phyloP scores from a whole-genome alignment of 805 yeast genomes.

The Cyberlindnera saturnus region DNA sequence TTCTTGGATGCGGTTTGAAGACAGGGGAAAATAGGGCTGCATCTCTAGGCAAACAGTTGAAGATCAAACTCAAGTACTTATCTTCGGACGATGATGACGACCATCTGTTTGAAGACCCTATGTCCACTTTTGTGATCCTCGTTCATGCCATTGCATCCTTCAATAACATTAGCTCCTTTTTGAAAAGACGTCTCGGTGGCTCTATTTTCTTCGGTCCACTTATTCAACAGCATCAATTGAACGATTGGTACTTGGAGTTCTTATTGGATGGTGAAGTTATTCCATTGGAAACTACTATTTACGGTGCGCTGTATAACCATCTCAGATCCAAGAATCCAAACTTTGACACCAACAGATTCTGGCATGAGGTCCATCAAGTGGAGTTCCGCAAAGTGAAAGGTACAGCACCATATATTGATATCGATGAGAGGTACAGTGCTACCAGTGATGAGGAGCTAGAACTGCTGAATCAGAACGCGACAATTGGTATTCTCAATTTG shows the following conservation, averaged over 20 bases:
- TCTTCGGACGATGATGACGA: conserved; percentile 18
- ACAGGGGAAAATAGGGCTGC: conserved; percentile 41
- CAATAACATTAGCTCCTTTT: conserved; percentile 37
- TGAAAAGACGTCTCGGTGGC: conserved; percentile 31
- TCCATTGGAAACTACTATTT: conserved; percentile 64
- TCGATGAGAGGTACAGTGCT: conserved; percentile 26
- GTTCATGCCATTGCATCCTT: conserved; percentile 52
- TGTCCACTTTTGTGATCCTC: conserved; percentile 28
- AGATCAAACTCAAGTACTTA: conserved; percentile 43
- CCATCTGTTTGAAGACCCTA: conserved; percentile 14
- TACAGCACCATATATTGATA: conserved; percentile 13
- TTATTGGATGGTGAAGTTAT: conserved; percentile 48
- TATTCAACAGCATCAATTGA: conserved; percentile 11
- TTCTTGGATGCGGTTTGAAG: conserved; percentile 36
- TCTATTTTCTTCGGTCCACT: conserved; percentile 21
- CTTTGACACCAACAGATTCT: conserved; percentile 45
- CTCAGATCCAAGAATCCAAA: conserved; percentile 31
- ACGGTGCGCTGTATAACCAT: conserved; percentile 62
- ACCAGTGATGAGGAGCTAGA: conserved; percentile 23
- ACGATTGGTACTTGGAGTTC: conserved; percentile 46
- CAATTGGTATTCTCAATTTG: conserved; percentile 36
- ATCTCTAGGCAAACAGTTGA: conserved; percentile 67
- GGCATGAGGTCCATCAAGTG: conserved; percentile 52
- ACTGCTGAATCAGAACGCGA: conserved; percentile 25
- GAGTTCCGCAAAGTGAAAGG: conserved; percentile 37